These are phyloP conservation scores for Populus hybrid DNA, from an alignment of 441 rosid genomes.

Conservation along the genomic window DNA sequence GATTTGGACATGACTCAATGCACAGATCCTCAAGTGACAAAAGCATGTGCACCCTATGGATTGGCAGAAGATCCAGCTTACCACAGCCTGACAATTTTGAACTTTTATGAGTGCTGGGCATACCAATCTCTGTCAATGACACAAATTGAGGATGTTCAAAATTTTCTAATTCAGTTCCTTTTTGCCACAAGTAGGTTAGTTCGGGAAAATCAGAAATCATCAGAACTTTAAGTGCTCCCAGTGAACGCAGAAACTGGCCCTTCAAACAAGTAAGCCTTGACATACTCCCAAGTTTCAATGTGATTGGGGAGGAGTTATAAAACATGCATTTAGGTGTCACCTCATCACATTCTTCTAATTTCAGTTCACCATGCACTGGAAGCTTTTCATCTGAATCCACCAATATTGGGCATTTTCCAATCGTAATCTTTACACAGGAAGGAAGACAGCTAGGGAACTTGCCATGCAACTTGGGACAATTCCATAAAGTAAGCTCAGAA, in stretches of 20 bases:
- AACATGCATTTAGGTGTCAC: neutral
- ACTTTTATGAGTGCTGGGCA: neutral
- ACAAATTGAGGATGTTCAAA: neutral
- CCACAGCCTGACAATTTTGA: neutral
- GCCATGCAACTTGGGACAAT: constrained; percentile 11
- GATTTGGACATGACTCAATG: neutral
- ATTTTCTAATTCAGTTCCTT: neutral
- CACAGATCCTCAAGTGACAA: neutral
- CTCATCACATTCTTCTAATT: constrained; percentile 13
- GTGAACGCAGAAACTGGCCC: neutral
- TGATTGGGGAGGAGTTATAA: neutral
- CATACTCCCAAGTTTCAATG: neutral
- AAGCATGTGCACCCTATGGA: neutral
- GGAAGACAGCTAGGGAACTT: constrained; percentile 4
- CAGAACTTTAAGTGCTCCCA: constrained; percentile 1
- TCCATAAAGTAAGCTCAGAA: constrained; percentile 11
- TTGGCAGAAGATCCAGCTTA: constrained; percentile 1
- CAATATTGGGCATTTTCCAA: constrained; percentile 6
- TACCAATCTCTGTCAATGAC: neutral
- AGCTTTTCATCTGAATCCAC: neutral
- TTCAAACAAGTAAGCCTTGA: neutral
- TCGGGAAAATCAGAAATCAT: neutral
- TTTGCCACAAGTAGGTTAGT: neutral
- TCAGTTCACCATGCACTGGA: neutral
- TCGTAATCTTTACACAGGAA: constrained; percentile 1